Evolutionary conservation across 169 alveolate species (phyloP).

Genomic region (Plasmodium coatneyi): DNA sequence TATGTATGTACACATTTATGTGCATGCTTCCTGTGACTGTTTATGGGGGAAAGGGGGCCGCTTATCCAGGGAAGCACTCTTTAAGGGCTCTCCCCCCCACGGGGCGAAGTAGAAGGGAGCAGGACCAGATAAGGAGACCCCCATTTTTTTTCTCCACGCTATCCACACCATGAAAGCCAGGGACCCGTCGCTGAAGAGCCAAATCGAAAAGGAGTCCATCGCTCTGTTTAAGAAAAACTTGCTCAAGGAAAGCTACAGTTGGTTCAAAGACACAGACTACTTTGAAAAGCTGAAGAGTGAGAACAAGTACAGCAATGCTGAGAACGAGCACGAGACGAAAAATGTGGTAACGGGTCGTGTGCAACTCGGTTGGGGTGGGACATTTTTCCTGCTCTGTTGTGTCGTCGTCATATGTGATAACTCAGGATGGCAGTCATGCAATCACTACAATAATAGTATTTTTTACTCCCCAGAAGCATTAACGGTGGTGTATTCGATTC

Average conservation of each 20-base stretch:
- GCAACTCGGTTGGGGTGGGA: constrained; percentile 74
- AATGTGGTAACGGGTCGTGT: constrained; percentile 63
- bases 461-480: constrained; percentile 74
- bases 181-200: not conserved
- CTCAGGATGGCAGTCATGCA: constrained; percentile 75
- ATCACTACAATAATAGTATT: constrained; percentile 49
- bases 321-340: constrained; percentile 46
- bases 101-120: not conserved
- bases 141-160: not conserved
- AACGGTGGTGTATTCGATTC: constrained; percentile 40
- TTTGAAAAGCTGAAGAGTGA: constrained; percentile 62
- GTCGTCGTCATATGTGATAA: constrained; percentile 72
- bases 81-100: not conserved
- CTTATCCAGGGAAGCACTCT: not conserved
- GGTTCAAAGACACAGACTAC: constrained; percentile 71
- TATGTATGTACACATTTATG: not conserved
- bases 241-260: constrained; percentile 58
- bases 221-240: constrained; percentile 62
- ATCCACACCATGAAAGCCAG: constrained; percentile 16
- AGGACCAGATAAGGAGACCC: not conserved
- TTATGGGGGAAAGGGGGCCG: not conserved
- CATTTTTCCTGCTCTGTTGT: constrained; percentile 68
- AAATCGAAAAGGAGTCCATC: constrained; percentile 58
- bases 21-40: not conserved
- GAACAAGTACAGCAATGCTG: constrained; percentile 35